phyloP scores from a whole-genome alignment of 2,329 filamentous ascomycete species.

The Macrophomina pseudophaseolina region DNA sequence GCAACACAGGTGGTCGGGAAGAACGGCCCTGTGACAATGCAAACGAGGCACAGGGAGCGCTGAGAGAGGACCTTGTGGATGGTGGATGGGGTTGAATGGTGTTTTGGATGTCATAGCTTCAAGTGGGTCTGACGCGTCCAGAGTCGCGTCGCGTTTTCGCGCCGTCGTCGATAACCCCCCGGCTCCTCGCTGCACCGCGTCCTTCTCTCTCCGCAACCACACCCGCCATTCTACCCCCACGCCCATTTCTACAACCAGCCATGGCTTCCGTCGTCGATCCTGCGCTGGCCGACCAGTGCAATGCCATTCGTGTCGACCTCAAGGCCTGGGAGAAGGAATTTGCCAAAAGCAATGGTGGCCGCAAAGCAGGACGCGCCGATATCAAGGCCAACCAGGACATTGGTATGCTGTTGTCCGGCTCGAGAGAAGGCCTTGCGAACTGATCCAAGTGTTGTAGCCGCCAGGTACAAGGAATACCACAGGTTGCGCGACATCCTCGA shows the following conservation, averaged over 20 bases:
- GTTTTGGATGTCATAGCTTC: background rate
- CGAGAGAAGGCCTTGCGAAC: constrained; percentile 17
- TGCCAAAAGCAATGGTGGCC: constrained; percentile 64
- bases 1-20: too few species aligned
- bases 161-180: background rate
- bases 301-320: constrained; percentile 66
- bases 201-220: constrained; percentile 10
- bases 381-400: constrained; percentile 76
- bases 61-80: too few species aligned
- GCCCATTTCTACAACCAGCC: constrained; percentile 1
- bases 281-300: constrained; percentile 10
- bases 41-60: too few species aligned
- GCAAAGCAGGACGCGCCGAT: constrained; percentile 73
- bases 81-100: background rate
- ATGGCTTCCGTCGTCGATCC: background rate
- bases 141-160: constrained; percentile 13
- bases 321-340: constrained; percentile 78
- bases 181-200: background rate
- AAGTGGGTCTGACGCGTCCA: background rate
- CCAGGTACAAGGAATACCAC: constrained; percentile 79
- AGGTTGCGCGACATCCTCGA: constrained; percentile 56
- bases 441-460: constrained; percentile 51
- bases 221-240: constrained; percentile 6
- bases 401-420: constrained; percentile 55
- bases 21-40: too few species aligned